These are phyloP conservation scores for Oldenlandia corymbosa DNA, from an alignment of 257 asterid species.

Conservation along the genomic window DNA sequence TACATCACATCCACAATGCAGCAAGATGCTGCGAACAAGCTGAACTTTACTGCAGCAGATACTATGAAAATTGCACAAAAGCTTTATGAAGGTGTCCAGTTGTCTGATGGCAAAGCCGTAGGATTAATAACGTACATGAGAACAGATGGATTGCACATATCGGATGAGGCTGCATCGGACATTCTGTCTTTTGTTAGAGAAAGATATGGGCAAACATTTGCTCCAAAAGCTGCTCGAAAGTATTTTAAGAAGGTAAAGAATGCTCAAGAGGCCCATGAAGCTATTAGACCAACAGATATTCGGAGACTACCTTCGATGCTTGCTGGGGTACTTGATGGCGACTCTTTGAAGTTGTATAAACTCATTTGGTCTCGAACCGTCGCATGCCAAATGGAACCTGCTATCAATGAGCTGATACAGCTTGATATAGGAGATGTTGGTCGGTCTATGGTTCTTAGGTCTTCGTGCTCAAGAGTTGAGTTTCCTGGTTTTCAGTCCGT, in stretches of 20 bases:
- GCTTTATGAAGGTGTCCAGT: slow-evolving; percentile 80
- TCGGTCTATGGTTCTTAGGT: slow-evolving; percentile 56
- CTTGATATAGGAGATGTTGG: slow-evolving; percentile 56
- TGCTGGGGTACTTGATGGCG: slow-evolving; percentile 69
- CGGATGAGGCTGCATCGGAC: slow-evolving; percentile 74
- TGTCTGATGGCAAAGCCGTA: slow-evolving; percentile 60
- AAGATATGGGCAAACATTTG: slow-evolving; percentile 61
- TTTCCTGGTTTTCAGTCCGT: slow-evolving; percentile 74
- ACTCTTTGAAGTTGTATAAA: slow-evolving; percentile 65
- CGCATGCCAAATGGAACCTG: slow-evolving; percentile 95
- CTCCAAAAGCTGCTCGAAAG: slow-evolving; percentile 55
- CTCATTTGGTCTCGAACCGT: slow-evolving; percentile 84
- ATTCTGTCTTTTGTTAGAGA: slow-evolving; percentile 57
- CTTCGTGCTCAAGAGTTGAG: slow-evolving; percentile 58
- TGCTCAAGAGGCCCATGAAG: slow-evolving; percentile 98
- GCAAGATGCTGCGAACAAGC: slow-evolving; percentile 91
- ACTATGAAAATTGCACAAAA: slow-evolving; percentile 92
- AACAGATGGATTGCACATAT: slow-evolving; percentile 86
- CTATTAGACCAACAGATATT: slow-evolving; percentile 91
- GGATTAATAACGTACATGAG: slow-evolving; percentile 91
- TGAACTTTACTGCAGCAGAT: slow-evolving; percentile 58
- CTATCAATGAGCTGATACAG: slow-evolving; percentile 60
- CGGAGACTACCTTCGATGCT: slow-evolving; percentile 67
- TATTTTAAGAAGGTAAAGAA: slow-evolving; percentile 82
- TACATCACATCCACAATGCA: slow-evolving; percentile 86